Base-by-base conservation (phyloP, 2,329 filamentous ascomycete genomes). In the Myriosclerotinia scirpicola region DNA sequence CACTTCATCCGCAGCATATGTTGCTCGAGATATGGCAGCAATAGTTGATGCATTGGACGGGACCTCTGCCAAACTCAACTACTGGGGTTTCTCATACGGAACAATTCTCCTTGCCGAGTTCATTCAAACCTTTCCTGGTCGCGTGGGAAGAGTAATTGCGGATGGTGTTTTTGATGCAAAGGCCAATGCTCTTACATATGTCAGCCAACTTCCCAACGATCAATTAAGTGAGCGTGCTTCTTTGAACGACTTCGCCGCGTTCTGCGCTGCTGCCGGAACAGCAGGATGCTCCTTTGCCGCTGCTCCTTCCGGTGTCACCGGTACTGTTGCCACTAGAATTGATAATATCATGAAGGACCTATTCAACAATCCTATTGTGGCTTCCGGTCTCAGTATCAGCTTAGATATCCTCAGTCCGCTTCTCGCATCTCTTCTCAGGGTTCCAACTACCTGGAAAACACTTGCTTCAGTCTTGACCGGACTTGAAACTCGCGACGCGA, bases 21-120 rank as follows among this genome's bases (percentile, higher is more conserved):
- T 70, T 22, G 68, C 67, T 38, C 54, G 69, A 34, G 69, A 71
- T 42, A 71, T 71, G 69, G 65, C 65, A 38, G 59, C 68, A 9
- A 71, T 71, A 42, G 62, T 71, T 4, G 68, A 60, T 26, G 56
- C 56, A 50, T 34, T 48, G 6, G 56, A 60, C 22, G 56, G 56
- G 6, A 9, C 56, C 20, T 36, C 30, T 17, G 56, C 56, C 65
- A 69, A 69, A 61, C 69, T 84, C 38, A 80, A 81, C 70, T 84
- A 82, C 69, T 79, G 81, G 75, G 81, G 83, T 0, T 78, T 84
- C 61, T 83, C 81, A 3, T 85, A 85, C 66, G 80, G 80, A 5
- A 80, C 78, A 0, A 70, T 79, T 9, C 73, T 81, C 6, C 80
- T 80, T 0, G 77, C 78, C 40, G 79, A 76, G 1, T 81, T 81